Conservation (phyloP, 805 yeast species). For the Myxozyma sirexii region DNA sequence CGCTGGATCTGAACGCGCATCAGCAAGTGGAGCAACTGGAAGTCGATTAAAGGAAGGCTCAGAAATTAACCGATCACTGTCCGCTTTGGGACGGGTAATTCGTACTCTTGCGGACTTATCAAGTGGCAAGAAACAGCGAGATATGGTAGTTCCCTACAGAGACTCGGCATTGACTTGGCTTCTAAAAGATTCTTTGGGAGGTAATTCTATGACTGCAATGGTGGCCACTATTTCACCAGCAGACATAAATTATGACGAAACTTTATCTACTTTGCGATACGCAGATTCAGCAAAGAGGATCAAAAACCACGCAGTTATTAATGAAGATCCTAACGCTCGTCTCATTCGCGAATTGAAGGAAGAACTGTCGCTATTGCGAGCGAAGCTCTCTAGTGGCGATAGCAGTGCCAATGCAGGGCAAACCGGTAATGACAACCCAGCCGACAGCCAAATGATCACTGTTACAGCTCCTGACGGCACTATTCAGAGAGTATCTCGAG, state of each 20-base stretch:
- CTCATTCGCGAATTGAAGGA: slow-evolving; percentile 37
- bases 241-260: slow-evolving; percentile 65
- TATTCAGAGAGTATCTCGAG: slow-evolving; percentile 17
- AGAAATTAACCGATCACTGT: slow-evolving; percentile 74
- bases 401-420: not conserved
- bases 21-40: slow-evolving; percentile 61
- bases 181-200: slow-evolving; percentile 74
- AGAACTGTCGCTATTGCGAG: slow-evolving; percentile 35
- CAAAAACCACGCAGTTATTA: slow-evolving; percentile 60
- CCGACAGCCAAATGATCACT: slow-evolving; percentile 7
- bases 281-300: slow-evolving; percentile 77
- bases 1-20: slow-evolving; percentile 79
- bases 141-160: slow-evolving; percentile 55
- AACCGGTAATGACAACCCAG: not conserved
- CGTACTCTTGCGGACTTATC: slow-evolving; percentile 56
- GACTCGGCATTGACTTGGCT: slow-evolving; percentile 78
- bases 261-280: slow-evolving; percentile 72
- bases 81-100: slow-evolving; percentile 75
- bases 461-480: slow-evolving; percentile 32
- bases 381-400: slow-evolving; percentile 13
- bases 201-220: slow-evolving; percentile 85
- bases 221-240: slow-evolving; percentile 83
- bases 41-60: slow-evolving; percentile 58
- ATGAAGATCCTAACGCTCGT: slow-evolving; percentile 45
- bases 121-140: slow-evolving; percentile 50